Percentiles rank a stretch among this genome's conserved stretches.
phyloP scores from a whole-genome alignment of 768 basidiomycete species.

The Suillus placidus region DNA sequence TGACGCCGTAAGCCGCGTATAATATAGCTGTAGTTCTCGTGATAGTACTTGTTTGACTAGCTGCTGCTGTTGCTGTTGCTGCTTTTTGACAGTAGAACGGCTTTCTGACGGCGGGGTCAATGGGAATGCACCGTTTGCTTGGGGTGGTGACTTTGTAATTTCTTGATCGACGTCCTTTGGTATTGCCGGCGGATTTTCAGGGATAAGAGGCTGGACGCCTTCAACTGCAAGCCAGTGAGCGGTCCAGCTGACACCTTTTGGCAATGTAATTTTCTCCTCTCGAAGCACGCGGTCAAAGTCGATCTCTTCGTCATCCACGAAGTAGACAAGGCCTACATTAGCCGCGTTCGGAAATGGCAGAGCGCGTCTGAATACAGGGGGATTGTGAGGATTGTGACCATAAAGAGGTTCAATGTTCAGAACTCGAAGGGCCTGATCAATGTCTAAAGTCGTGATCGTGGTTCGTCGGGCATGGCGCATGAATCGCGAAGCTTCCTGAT shows the following conservation, averaged over 20 bases:
- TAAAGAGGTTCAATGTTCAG: slow-evolving; percentile 97
- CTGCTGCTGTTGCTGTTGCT: slow-evolving; percentile 63
- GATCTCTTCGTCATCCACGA: slow-evolving; percentile 95
- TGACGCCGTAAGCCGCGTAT: slow-evolving; percentile 84
- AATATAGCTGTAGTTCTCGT: slow-evolving; percentile 92
- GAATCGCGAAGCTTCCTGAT: slow-evolving; percentile 88
- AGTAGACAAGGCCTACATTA: slow-evolving; percentile 77
- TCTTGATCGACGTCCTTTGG: slow-evolving; percentile 53
- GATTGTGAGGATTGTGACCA: slow-evolving; percentile 46
- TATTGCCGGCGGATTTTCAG: slow-evolving; percentile 90
- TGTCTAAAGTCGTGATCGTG: slow-evolving; percentile 86
- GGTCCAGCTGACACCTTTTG: slow-evolving; percentile 82
- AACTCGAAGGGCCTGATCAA: slow-evolving; percentile 91
- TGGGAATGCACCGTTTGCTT: slow-evolving; percentile 28
- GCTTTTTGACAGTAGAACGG: slow-evolving; percentile 38
- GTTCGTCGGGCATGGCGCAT: slow-evolving; percentile 93
- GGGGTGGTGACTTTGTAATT: slow-evolving; percentile 32
- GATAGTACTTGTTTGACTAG: slow-evolving; percentile 93
- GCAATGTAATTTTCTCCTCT: slow-evolving; percentile 81
- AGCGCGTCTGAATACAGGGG: slow-evolving; percentile 44
- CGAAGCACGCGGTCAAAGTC: slow-evolving; percentile 91
- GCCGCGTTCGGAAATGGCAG: slow-evolving; percentile 46
- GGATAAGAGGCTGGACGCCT: slow-evolving; percentile 95
- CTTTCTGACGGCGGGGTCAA: slow-evolving; percentile 30
- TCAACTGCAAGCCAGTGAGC: slow-evolving; percentile 99